Evolutionary conservation across 257 asterid genomes (phyloP), one percentile per base, ranked within the genome.

Genomic region (Capsicum chinense): DNA sequence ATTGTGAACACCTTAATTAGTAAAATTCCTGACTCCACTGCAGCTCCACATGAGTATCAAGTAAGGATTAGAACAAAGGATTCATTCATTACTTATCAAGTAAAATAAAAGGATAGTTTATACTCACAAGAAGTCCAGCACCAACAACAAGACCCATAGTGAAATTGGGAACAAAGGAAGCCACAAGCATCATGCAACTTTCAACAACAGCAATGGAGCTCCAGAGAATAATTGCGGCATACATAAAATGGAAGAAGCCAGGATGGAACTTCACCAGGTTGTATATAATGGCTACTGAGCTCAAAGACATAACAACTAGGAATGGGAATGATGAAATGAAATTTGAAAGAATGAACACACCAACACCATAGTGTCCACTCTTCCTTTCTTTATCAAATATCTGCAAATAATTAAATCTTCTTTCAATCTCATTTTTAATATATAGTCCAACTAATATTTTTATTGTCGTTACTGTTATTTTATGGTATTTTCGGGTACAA

Each of bases 111-210:
- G 19, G 37, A 66, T 66, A 33, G 14, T 81, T 11, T 80, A 83
- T 33, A 57, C 97, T 90, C 90, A 94, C 99, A 19, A 95, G 91
- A 33, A 89, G 79, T 56, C 98, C 99, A 16, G 99, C 93, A 11
- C 99, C 99, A 19, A 90, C 54, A 7, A 92, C 73, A 42, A 95
- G 91, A 16, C 98, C 98, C 98, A 92, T 91, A 87, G 93, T 54
- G 96, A 94, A 95, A 84, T 95, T 95, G 14, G 99, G 98, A 64
- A 95, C 99, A 26, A 95, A 26, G 5, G 97, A 89, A 17, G 98
- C 98, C 79, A 95, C 95, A 16, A 94, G 95, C 98, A 95, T 93
- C 98, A 95, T 95, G 89, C 92, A 92, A 88, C 99, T 92, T 92
- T 95, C 99, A 2, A 94, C 92, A 9, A 92, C 95, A 12, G 97